Evolutionary conservation across 2,329 filamentous ascomycete species (phyloP), one percentile per base, ranked within the genome.

Genomic region (Botrytis galanthina): DNA sequence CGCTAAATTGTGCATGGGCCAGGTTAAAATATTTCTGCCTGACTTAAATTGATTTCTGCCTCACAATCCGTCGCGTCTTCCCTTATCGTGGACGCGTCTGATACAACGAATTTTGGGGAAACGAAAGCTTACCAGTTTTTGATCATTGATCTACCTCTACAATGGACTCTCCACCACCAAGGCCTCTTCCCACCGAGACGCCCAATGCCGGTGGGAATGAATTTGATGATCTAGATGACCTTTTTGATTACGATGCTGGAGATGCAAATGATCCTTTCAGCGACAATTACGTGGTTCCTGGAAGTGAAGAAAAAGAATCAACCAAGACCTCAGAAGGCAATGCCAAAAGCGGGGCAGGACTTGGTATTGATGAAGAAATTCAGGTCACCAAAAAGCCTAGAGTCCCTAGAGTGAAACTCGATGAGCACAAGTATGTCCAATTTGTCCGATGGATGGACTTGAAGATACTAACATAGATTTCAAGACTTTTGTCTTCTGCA

Each of bases 361-460:
- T 97, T 3, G 94, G 95, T 63, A 90, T 98, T 73, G 95, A 98
- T 76, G 90, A 97, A 80, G 93, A 97, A 79, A 88, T 99, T 71
- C 91, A 93, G 72, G 87, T 98, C 7, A 89, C 77, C 29, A 77
- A 88, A 59, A 97, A 93, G 83, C 92, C 92, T 78, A 88, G 90
- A 51, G 87, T 90, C 75, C 93, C 94, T 1, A 87, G 90, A 73
- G 92, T 95, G 6, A 99, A 98, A 82, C 87, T 99, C 39, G 95
- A 99, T 80, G 94, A 97, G 78, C 84, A 88, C 16, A 89, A 90
- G 91, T 94, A 80, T 70, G 78, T 73, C 48, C 12, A 37, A 35
- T 39, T 42, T n/a, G 26, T 60, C 37, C 29, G 44, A 67, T 72
- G 2, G 64, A 6, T 37, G 29, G 14, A 74, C 14, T 42, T 72